Conservation (phyloP, 2,329 filamentous ascomycete genomes). For the Xylaria sp. region DNA sequence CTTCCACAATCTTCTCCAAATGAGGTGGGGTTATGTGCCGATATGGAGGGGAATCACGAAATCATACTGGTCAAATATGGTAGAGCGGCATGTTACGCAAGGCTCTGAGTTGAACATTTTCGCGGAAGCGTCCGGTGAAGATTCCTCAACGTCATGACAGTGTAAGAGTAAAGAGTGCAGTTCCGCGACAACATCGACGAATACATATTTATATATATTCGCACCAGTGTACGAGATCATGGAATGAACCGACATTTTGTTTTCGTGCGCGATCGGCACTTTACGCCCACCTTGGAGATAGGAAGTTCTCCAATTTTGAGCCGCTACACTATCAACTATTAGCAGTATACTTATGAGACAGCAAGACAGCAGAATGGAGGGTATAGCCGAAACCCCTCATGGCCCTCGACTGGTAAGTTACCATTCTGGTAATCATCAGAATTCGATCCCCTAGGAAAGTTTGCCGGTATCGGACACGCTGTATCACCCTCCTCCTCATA, state of each 20-base stretch:
- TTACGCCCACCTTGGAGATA: neutral
- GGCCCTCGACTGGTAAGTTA: neutral
- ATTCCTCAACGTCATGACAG: neutral
- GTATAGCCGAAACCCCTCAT: neutral
- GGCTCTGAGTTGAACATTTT: slow-evolving; percentile 1
- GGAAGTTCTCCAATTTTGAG: neutral
- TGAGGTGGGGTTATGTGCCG: neutral
- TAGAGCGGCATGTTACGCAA: neutral
- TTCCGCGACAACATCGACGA: neutral
- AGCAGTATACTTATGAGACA: neutral
- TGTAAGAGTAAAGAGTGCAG: neutral
- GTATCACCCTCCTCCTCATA: neutral
- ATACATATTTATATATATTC: neutral
- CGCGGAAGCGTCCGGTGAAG: slow-evolving; percentile 11
- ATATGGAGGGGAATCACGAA: slow-evolving; percentile 1
- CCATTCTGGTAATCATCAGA: neutral
- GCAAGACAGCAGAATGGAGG: neutral
- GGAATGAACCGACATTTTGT: neutral
- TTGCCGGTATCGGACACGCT: slow-evolving; percentile 19
- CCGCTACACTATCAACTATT: neutral
- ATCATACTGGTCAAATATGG: neutral
- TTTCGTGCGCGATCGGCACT: neutral
- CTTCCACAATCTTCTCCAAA: neutral
- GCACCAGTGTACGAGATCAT: slow-evolving; percentile 3
- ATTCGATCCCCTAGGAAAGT: neutral